These are phyloP conservation scores for Gyrodon lividus DNA, from an alignment of 768 basidiomycete genomes.

Conservation along the genomic window DNA sequence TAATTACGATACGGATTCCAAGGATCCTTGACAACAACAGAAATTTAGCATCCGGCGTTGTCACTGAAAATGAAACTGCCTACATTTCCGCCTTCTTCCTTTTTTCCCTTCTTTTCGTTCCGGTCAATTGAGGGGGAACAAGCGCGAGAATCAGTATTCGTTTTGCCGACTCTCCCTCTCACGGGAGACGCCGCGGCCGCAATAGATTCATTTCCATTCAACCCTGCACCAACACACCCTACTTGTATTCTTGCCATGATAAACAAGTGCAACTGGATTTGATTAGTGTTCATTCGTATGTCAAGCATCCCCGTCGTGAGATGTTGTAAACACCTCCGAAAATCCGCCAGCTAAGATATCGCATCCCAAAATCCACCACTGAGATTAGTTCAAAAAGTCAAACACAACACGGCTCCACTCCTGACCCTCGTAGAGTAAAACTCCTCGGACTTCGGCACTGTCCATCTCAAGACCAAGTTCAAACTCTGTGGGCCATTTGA, in stretches of 20 bases:
- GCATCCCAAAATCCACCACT: background rate
- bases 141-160: background rate
- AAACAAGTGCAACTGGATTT: background rate
- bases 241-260: conserved; percentile 3
- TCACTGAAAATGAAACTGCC: background rate
- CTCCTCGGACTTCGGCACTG: conserved; percentile 83
- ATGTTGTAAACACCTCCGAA: background rate
- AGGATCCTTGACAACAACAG: conserved; percentile 2
- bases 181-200: background rate
- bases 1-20: background rate
- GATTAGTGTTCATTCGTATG: background rate
- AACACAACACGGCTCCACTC: conserved; percentile 80
- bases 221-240: background rate
- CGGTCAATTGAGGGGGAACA: background rate
- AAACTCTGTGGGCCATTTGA: conserved; percentile 52
- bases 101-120: no score
- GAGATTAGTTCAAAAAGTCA: conserved; percentile 43
- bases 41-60: conserved; percentile 8
- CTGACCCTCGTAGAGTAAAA: conserved; percentile 68
- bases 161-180: conserved; percentile 5
- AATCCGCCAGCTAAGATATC: background rate
- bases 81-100: conserved; percentile 7
- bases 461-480: conserved; percentile 83
- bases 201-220: background rate
- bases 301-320: no score